These are phyloP conservation scores for Sugiyamaella paludigena DNA, from an alignment of 1,139 yeast genomes.

Conservation along the genomic window DNA sequence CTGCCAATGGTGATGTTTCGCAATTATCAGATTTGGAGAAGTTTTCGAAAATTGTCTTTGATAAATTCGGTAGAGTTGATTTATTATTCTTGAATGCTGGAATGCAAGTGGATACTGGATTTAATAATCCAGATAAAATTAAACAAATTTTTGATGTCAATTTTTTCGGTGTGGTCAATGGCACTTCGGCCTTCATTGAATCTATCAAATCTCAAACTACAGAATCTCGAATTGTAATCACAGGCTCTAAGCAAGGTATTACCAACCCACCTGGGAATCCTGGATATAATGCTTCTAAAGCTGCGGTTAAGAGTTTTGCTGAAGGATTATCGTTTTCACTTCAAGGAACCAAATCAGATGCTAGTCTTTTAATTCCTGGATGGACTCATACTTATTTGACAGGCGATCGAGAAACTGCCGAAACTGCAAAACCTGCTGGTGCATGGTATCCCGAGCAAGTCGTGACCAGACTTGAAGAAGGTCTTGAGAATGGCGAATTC, in stretches of 20 bases:
- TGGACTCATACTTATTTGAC: constrained; percentile 33
- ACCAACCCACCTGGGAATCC: constrained; percentile 36
- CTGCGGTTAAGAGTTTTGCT: constrained; percentile 31
- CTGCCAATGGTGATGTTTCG: constrained; percentile 27
- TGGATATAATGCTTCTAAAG: constrained; percentile 34
- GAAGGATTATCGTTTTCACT: constrained; percentile 31
- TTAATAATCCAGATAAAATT: constrained; percentile 23
- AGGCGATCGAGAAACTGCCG: constrained; percentile 21
- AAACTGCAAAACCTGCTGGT: constrained; percentile 29
- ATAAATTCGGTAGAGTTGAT: constrained; percentile 24
- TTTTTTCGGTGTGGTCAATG: constrained; percentile 30
- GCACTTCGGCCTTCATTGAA: constrained; percentile 28
- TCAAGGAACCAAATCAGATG: constrained; percentile 23
- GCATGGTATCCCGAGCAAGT: constrained; percentile 35
- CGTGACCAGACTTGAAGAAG: constrained; percentile 25
- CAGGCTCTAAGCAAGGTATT: constrained; percentile 35
- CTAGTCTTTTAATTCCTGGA: constrained; percentile 32
- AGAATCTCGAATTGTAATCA: constrained; percentile 25
- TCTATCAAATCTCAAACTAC: constrained; percentile 20
- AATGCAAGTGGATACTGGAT: constrained; percentile 20
- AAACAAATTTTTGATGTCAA: constrained; percentile 27
- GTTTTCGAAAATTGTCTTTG: constrained; percentile 24
- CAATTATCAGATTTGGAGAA: constrained; percentile 21
- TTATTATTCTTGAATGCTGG: constrained; percentile 32
- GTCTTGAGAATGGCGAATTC: constrained; percentile 23